Evolutionary conservation across 805 yeast genomes (phyloP), one percentile per base, ranked within the genome.

Genomic region (Wickerhamomyces strasburgensis): DNA sequence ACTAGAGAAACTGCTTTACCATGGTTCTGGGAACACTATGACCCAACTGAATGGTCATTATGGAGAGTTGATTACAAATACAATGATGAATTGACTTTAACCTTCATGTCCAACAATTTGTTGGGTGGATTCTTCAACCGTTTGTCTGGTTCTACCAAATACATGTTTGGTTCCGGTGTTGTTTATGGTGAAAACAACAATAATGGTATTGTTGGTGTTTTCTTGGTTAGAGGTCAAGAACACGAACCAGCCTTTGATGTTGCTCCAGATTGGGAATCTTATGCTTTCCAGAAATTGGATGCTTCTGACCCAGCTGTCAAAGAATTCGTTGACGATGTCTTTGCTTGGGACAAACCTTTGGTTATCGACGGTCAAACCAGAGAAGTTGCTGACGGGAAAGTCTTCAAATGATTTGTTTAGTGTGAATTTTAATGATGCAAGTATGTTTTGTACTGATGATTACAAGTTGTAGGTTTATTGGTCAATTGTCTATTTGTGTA

Each of bases 241-340:
- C 69, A 56, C 61, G 75, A 55, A 40, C 95, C 97, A 65, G 98
- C 96, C 47, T 87, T 90, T 61, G 84, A 90, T 50, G 98, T 93
- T 65, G 98, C 98, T 61, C 97, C 98, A 67, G 98, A 93, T 72
- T 88, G 95, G 95, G 98, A 90, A 72, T 86, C 96, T 34, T 90
- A 86, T 73, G 61, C 63, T 42, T 87, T 76, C 84, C 69, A 78
- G 61, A 80, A 85, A 73, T 73, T 90, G 59, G 97, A 90, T 62
- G 75, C 82, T 44, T 56, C 87, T 56, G 76, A 77, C 52, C 78
- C 75, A 52, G 93, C 77, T 61, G 85, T 75, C 73, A 81, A 74
- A 68, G 84, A 72, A 48, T 85, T 86, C 60, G 66, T 93, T 56
- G 73, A 84, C 68, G 85, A 88, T 78, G 73, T 88, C 81, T 86